These are phyloP conservation scores for Pholiota adiposa DNA, from an alignment of 1,284 basidiomycete species.

Conservation along the genomic window DNA sequence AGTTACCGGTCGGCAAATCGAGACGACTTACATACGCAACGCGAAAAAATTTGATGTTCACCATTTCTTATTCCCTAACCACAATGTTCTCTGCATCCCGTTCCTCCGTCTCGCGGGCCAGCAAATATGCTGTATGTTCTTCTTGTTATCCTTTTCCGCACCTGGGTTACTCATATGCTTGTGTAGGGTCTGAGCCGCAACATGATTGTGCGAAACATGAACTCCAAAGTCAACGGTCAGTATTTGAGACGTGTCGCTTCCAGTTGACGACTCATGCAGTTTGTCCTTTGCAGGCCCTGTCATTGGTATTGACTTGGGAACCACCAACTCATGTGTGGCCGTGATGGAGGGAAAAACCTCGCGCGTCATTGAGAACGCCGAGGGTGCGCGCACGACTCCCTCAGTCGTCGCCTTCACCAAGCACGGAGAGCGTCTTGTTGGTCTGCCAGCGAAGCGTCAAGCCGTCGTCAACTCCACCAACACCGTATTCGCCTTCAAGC, in stretches of 20 bases:
- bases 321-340: conserved; percentile 92
- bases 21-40: conserved; percentile 42
- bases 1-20: conserved; percentile 38
- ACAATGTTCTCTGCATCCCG: conserved; percentile 69
- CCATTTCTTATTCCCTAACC: conserved; percentile 45
- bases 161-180: conserved; percentile 3
- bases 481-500: conserved; percentile 96
- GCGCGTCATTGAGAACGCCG: conserved; percentile 96
- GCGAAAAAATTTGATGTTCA: conserved; percentile 43
- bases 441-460: conserved; percentile 96
- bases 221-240: conserved; percentile 79
- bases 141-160: too few relatives aligned
- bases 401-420: conserved; percentile 99
- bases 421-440: conserved; percentile 90
- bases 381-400: conserved; percentile 97
- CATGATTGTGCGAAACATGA: conserved; percentile 80
- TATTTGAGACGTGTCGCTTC: conserved; percentile 18
- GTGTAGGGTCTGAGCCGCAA: conserved; percentile 67
- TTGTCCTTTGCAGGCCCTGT: conserved; percentile 61
- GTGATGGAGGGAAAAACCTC: conserved; percentile 96
- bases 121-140: conserved; percentile 65
- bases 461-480: conserved; percentile 96
- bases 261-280: background rate
- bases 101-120: conserved; percentile 61
- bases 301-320: conserved; percentile 85